Evolutionary conservation across 2,329 filamentous ascomycete species (phyloP).

Genomic region (Fusarium phyllophilum): DNA sequence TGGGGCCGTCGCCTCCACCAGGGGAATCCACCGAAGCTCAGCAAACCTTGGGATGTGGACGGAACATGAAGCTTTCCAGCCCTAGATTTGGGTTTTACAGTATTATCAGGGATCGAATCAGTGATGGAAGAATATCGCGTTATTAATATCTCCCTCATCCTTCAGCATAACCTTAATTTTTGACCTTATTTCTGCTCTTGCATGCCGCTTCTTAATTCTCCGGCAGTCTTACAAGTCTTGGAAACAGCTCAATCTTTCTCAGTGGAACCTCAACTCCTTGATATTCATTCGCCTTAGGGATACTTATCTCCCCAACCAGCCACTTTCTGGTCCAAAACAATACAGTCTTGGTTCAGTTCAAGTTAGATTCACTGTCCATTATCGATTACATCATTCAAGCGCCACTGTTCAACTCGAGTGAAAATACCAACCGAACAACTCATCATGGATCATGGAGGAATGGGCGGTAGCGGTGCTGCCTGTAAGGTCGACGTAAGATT

Average conservation of each 20-base stretch:
- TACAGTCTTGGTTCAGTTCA: background rate
- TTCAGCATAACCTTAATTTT: constrained; percentile 1
- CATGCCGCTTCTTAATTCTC: constrained; percentile 23
- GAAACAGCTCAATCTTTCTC: constrained; percentile 42
- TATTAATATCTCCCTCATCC: constrained; percentile 19
- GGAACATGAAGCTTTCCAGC: constrained; percentile 9
- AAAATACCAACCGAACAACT: background rate
- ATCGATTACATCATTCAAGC: background rate
- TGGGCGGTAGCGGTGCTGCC: constrained; percentile 28
- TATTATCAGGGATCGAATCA: background rate
- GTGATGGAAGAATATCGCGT: constrained; percentile 11
- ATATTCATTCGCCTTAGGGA: constrained; percentile 11
- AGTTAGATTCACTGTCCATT: background rate
- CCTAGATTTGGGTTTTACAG: background rate
- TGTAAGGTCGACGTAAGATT: constrained; percentile 49
- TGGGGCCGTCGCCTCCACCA: constrained; percentile 18
- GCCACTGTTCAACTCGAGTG: background rate
- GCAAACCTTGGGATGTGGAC: constrained; percentile 3
- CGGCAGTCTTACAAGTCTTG: constrained; percentile 17
- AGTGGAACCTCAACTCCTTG: constrained; percentile 20
- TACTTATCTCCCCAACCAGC: constrained; percentile 9
- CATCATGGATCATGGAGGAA: constrained; percentile 33
- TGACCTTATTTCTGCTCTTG: background rate
- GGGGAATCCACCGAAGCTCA: constrained; percentile 13
- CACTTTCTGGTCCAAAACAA: background rate